phyloP scores from a whole-genome alignment of 306 rosid genomes.

The Trichosanthes cucumerina region DNA sequence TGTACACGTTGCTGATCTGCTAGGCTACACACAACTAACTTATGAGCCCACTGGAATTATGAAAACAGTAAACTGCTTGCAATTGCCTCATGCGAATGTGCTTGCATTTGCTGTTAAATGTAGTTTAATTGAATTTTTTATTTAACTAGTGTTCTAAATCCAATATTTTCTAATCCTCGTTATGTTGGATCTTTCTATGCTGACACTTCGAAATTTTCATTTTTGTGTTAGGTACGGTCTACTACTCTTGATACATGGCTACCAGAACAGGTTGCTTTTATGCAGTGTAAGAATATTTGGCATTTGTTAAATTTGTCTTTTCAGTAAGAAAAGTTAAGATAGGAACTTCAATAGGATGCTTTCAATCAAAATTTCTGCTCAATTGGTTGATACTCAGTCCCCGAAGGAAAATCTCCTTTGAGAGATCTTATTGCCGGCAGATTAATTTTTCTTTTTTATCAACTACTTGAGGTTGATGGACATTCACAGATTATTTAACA shows the following conservation, averaged over 20 bases:
- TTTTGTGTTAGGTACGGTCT: constrained; percentile 65
- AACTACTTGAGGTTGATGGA: neutral
- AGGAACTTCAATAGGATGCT: neutral
- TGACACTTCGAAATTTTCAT: constrained; percentile 12
- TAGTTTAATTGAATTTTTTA: neutral
- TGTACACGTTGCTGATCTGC: neutral
- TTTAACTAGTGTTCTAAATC: neutral
- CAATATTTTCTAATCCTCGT: neutral
- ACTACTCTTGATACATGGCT: constrained; percentile 95
- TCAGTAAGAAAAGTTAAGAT: neutral
- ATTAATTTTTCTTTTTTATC: neutral
- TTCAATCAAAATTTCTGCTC: neutral
- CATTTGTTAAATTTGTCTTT: neutral
- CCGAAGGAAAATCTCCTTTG: neutral
- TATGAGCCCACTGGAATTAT: neutral
- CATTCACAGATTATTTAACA: neutral
- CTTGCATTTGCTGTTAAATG: constrained; percentile 2
- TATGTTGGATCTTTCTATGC: neutral
- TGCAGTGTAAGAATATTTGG: constrained; percentile 60
- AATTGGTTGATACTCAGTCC: neutral
- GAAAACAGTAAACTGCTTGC: neutral
- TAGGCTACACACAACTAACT: neutral
- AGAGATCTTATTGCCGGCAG: neutral
- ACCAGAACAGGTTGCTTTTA: constrained; percentile 80
- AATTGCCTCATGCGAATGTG: neutral